Evolutionary conservation across 129 eudicot species (phyloP).

Genomic region (Oenanthe sinensis): DNA sequence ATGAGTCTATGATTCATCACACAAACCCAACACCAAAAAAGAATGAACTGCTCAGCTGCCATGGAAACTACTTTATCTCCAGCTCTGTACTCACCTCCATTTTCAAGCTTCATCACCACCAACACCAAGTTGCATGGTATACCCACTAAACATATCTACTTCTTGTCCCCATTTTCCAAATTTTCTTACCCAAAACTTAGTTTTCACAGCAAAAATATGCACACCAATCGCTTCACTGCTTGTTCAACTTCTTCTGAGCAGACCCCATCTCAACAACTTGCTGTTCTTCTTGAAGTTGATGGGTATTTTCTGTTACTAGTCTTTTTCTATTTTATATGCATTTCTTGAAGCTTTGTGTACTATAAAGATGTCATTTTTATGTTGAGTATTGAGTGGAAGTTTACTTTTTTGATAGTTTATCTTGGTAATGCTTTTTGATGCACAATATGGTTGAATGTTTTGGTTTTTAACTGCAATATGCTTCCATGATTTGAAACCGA

Average conservation of each 20-base stretch:
- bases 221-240: slow-evolving; percentile 28
- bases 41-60: not conserved
- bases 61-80: slow-evolving; percentile 27
- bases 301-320: slow-evolving; percentile 31
- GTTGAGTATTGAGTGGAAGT: not conserved
- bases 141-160: slow-evolving; percentile 2
- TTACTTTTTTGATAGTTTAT: not conserved
- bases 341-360: not conserved
- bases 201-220: slow-evolving; percentile 24
- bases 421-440: not conserved
- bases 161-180: slow-evolving; percentile 12
- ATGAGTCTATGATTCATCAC: not conserved
- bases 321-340: not conserved
- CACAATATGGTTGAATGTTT: not conserved
- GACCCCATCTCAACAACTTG: slow-evolving; percentile 31
- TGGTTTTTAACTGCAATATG: not conserved
- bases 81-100: slow-evolving; percentile 15
- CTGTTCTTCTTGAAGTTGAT: slow-evolving; percentile 80
- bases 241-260: slow-evolving; percentile 17
- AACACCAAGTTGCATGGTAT: slow-evolving; percentile 1
- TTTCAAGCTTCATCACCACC: slow-evolving; percentile 10
- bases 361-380: not conserved
- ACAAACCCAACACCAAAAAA: not conserved
- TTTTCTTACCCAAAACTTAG: slow-evolving; percentile 9
- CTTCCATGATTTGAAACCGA: not conserved